Evolutionary conservation across 352 stramenopile genomes (phyloP), one percentile per base, ranked within the genome.

Genomic region (Blastocystis sp.): DNA sequence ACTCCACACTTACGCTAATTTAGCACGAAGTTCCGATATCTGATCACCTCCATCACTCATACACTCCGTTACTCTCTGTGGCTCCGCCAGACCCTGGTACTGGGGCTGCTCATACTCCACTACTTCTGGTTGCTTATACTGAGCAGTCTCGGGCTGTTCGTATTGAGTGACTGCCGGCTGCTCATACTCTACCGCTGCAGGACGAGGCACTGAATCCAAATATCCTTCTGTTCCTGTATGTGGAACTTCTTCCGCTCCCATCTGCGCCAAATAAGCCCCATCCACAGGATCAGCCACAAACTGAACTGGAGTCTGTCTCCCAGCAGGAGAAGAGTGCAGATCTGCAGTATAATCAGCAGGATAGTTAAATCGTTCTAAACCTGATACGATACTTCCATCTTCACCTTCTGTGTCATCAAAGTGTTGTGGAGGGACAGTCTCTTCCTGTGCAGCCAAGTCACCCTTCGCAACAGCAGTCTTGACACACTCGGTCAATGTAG

Each of bases 311-410:
- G 40, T 9, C 9, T 48, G 40, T 9, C 40, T 48, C 2, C 3
- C 40, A 9, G 9, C 40, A 2, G 40, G 40, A 9, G 40, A 48
- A 48, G 40, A 48, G 9, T 17, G 9, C 58, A 37, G 15, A 66
- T 37, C 58, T 17, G 17, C 33, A 30, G n/a, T 56, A 37, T 58
- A 66, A 17, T 84, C 73, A 6, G 40, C 73, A n/a, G 73, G 73
- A 37, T 68, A 64, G 24, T 84, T 44, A 42, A 54, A 84, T 17
- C 22, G 30, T 22, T 84, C 73, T 84, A 84, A 7, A 24, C 15
- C 15, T 66, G 17, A 84, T 44, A 6, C 17, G n/a, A 3, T 33
- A 54, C n/a, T 13, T 58, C 68, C 42, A 40, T 24, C 24, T 9
- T 60, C 24, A 84, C 51, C 51, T 48, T 68, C 48, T 19, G 53